Base-by-base conservation (phyloP, 352 stramenopile species). In the Phytophthora ohioensis region DNA sequence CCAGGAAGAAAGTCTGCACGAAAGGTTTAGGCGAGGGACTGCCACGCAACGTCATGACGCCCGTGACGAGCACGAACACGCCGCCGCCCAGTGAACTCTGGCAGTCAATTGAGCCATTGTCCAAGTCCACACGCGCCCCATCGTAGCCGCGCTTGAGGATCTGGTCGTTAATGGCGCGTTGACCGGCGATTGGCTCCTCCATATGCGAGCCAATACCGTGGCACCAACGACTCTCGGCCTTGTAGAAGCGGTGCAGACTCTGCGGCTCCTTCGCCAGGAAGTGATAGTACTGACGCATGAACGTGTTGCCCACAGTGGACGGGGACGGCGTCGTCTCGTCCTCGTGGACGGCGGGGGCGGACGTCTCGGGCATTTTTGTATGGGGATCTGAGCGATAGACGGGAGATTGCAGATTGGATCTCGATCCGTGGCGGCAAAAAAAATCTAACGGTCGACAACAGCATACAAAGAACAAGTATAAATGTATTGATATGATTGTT, bases 221-320 rank as follows among this genome's bases (percentile, higher is more conserved):
- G 73, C 85, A 92, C 84, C 86, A 96, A 46, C 73, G 81, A 21
- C 82, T 92, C 64, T 94, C 86, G 54, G 90, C 79, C 86, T 96
- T 96, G 74, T 96, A 96, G 69, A 96, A 96, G 46, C 89, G 89
- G 71, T 96, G 89, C 58, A 96, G 78, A 49, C 84, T 93, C 68
- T 88, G 82, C 59, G 89, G 89, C 57, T 92, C 84, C 67, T 94
- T 93, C 57, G 86, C 87, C 64, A 96, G 74, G 54, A 96, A 85
- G 64, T 94, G 87, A 78, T 96, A 96, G 79, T 96, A 96, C 80
- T 96, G 89, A 54, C 87, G 87, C 81, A 96, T 93, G 71, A 96
- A 96, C 39, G 89, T 90, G 73, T 88, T 93, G 60, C 89, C 89
- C 54, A 96, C 89, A 52, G 79, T 86, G 62, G 76, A 79, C 41